Evolutionary conservation across 306 rosid genomes (phyloP).

Genomic region (Dicorynia guianensis): DNA sequence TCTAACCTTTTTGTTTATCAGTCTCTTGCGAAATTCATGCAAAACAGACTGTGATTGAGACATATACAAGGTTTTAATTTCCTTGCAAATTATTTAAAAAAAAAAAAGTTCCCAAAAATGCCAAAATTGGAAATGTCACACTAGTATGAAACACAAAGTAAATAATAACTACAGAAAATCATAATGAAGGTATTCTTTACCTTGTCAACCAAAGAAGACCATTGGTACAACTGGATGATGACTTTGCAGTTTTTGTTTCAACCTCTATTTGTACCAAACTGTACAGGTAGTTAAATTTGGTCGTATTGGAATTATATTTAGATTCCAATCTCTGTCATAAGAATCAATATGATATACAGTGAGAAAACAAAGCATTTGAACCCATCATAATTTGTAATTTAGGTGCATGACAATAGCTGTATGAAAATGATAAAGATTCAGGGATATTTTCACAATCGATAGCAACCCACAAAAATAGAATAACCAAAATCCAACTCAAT

Average conservation of each 20-base stretch:
- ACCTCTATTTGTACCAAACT: slow-evolving; percentile 82
- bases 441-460: background rate
- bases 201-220: slow-evolving; percentile 99
- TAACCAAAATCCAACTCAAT: background rate
- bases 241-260: slow-evolving; percentile 79
- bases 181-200: slow-evolving; percentile 43
- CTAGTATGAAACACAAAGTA: slow-evolving; percentile 25
- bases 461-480: background rate
- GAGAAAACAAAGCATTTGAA: slow-evolving; percentile 31
- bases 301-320: slow-evolving; percentile 64
- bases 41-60: background rate
- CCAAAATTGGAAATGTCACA: slow-evolving; percentile 27
- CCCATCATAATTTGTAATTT: slow-evolving; percentile 13
- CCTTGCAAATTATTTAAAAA: background rate
- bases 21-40: background rate
- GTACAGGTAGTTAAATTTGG: slow-evolving; percentile 69
- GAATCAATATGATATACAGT: slow-evolving; percentile 40
- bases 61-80: background rate
- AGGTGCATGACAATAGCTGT: background rate
- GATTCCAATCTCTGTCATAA: slow-evolving; percentile 85
- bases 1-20: background rate
- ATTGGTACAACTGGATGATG: slow-evolving; percentile 94
- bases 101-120: background rate
- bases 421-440: background rate
- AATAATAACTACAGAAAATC: slow-evolving; percentile 8